These are phyloP conservation scores for Solanum bulbocastanum DNA, from an alignment of 257 asterid genomes.

Conservation along the genomic window DNA sequence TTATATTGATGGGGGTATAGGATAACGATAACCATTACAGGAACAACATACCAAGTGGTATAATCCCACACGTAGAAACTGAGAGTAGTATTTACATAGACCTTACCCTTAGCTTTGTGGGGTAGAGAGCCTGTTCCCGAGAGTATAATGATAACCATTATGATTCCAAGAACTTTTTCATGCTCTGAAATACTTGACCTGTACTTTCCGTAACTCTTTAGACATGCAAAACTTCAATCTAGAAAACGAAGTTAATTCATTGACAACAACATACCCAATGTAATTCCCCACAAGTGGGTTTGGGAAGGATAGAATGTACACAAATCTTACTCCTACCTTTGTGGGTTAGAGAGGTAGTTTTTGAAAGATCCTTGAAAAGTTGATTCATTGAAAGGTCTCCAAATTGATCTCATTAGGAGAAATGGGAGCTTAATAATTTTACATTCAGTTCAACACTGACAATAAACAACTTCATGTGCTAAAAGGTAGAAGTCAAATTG, in stretches of 20 bases:
- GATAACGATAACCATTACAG: background rate
- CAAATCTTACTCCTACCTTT: background rate
- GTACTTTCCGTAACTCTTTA: background rate
- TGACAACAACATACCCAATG: background rate
- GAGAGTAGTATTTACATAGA: too few relatives aligned
- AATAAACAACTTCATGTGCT: background rate
- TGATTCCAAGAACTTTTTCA: background rate
- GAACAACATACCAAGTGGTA: background rate
- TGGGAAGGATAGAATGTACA: background rate
- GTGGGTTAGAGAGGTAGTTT: background rate
- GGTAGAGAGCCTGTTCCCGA: background rate
- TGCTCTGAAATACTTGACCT: background rate
- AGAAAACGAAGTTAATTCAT: background rate
- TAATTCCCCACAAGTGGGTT: background rate
- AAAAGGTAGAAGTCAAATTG: background rate
- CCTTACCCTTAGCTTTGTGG: background rate
- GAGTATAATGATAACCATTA: background rate
- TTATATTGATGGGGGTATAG: background rate
- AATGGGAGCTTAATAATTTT: background rate
- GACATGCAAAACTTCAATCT: background rate
- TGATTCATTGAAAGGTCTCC: background rate
- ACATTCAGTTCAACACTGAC: background rate
- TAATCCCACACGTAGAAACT: background rate
- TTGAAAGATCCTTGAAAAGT: background rate
- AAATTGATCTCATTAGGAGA: background rate